Conservation (phyloP, 108 stramenopile species). For the Aurantiochytrium sp. region DNA sequence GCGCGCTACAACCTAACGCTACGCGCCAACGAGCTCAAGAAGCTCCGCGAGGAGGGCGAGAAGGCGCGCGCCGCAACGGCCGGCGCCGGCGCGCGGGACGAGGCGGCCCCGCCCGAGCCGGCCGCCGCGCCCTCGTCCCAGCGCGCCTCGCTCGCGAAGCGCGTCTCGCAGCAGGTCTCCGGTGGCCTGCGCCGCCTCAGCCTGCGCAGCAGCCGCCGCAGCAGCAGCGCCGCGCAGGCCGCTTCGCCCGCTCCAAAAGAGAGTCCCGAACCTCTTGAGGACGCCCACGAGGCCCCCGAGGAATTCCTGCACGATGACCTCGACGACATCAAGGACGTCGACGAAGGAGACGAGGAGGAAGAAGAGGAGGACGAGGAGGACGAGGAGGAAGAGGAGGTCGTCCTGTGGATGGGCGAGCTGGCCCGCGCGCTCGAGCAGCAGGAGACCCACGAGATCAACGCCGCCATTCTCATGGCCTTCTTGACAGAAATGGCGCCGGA, state of each 20-base stretch:
- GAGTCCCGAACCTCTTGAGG: too few species aligned
- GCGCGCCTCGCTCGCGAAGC: not conserved
- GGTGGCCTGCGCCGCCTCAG: not conserved
- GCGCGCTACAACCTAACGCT: conserved; percentile 22
- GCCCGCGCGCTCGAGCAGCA: conserved; percentile 17
- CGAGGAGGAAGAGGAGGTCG: not conserved
- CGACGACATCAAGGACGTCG: not conserved
- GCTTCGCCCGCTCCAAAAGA: too few species aligned
- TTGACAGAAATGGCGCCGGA: conserved; percentile 2
- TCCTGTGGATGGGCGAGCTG: conserved; percentile 4
- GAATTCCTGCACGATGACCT: not conserved
- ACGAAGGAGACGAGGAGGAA: not conserved
- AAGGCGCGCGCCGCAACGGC: too few species aligned
- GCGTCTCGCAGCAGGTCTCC: not conserved
- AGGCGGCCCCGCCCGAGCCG: too few species aligned
- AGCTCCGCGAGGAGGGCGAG: not conserved
- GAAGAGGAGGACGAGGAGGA: not conserved
- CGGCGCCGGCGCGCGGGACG: too few species aligned
- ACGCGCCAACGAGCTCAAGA: conserved; percentile 13
- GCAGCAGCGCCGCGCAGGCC: not conserved
- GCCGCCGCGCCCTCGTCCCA: not conserved
- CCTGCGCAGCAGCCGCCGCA: not conserved
- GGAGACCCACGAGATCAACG: not conserved
- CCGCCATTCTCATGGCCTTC: not conserved
- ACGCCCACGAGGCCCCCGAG: not conserved